Percentiles rank a stretch among this genome's conserved stretches.
Evolutionary conservation across 352 stramenopile species (phyloP).

Genomic region (Sclerospora graminicola): DNA sequence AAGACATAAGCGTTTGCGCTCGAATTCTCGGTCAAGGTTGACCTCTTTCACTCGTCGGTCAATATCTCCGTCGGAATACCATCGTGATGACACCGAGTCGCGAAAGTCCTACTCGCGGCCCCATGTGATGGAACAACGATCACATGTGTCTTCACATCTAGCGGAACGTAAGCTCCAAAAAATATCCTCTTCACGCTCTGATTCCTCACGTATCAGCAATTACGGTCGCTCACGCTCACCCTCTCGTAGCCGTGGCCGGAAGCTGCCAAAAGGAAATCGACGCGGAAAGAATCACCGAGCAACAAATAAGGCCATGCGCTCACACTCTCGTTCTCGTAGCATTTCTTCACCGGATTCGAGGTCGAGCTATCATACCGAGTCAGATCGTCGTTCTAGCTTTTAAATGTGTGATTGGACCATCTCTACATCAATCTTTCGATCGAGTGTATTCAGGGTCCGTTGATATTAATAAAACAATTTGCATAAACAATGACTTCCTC

Average conservation of each 20-base stretch:
- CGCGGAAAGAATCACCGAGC: not conserved
- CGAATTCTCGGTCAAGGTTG: conserved; percentile 15
- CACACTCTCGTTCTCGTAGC: not conserved
- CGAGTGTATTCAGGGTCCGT: too few species aligned
- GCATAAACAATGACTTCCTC: too few species aligned
- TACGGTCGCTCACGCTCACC: too few species aligned
- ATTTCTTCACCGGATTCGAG: conserved; percentile 8
- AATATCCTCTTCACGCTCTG: too few species aligned
- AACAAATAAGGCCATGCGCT: conserved; percentile 6
- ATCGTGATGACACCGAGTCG: conserved; percentile 7
- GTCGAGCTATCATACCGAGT: conserved; percentile 7
- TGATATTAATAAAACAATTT: too few species aligned
- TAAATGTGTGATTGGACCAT: too few species aligned
- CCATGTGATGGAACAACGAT: conserved; percentile 1
- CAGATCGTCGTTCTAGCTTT: not conserved
- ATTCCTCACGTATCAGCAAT: too few species aligned
- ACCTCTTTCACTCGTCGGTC: conserved; percentile 6
- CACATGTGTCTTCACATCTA: conserved; percentile 4
- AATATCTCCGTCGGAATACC: conserved; percentile 5
- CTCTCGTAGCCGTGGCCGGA: conserved; percentile 15
- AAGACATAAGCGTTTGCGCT: conserved; percentile 22
- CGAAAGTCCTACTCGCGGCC: conserved; percentile 8
- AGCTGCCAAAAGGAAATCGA: conserved; percentile 2
- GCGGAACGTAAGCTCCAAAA: conserved; percentile 16
- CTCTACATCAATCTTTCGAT: too few species aligned